Base-by-base conservation (phyloP, 495 filamentous ascomycete genomes). In the Tuber melanosporum region DNA sequence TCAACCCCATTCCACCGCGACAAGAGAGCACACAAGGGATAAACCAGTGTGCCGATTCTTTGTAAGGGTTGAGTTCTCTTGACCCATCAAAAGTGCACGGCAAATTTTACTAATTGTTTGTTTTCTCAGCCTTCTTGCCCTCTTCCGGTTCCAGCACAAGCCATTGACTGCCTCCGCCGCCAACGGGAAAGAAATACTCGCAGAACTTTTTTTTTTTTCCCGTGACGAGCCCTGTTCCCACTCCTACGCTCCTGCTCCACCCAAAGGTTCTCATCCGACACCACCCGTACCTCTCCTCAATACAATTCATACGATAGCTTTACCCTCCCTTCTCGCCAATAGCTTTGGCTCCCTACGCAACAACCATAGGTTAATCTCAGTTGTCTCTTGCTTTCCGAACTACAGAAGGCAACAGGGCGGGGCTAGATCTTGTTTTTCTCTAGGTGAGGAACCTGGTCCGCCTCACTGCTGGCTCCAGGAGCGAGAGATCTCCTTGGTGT, bases 271-370 rank as follows among this genome's bases (percentile, higher is more conserved):
- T 62, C 57, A 36, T 36, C 57, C 57, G 26, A 66, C 57, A 66
- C 57, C 57, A 66, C 57, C 52, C 26, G 26, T 66, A 19, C 57
- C 57, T 66, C 57, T 66, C n/a, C 15, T 66, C 57, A 36, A 14
- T 66, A 36, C 57, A 66, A 66, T 66, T 66, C 57, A 66, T 66
- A 66, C 57, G 57, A 66, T 66, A 66, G 26, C 57, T 36, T 66
- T 66, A 32, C 57, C 32, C 39, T 5, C 57, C 57, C 26, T 66
- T 66, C 57, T 17, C 57, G 57, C 57, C 57, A 66, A 66, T 66
- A 66, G 57, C 57, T 36, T 66, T 66, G 57, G 32, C 36, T 14
- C 26, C 26, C 12, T 17, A 66, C 26, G 26, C 57, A 66, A 66
- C 12, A 36, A 66, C 57, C 15, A 12, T 14, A 32, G 26, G 26